Base-by-base conservation (phyloP, 2,329 filamentous ascomycete species). In the Colletotrichum falcatum region DNA sequence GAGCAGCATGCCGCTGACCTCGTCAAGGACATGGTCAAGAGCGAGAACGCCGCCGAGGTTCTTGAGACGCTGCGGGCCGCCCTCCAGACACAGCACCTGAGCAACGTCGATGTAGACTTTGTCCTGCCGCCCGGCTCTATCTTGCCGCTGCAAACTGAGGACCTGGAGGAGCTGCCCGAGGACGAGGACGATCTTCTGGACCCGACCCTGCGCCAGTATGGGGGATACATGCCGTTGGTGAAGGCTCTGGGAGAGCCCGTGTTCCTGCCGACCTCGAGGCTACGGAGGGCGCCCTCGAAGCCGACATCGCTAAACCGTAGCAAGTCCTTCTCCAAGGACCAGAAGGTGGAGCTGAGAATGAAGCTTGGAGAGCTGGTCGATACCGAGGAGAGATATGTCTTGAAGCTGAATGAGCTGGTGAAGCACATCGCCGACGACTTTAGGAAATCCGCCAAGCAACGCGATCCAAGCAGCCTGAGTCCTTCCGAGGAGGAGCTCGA, bases 1-100 rank as follows among this genome's bases (percentile, higher is more conserved):
- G 94, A 98, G 79, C 91, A 95, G 80, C 96, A 99, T 87, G 94
- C 95, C 26, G 96, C 95, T 53, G 93, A 97, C 76, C 83, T 99
- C 70, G 95, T 95, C 62, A 92, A 92, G 79, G 89, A 90, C 61
- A 96, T 98, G 91, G 88, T 91, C 73, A 91, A 88, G 82, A 91
- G 95, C 73, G 94, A 97, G 56, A 92, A 94, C 78, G 88, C 90
- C 1, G 83, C 85, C 48, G 91, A 94, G 20, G 88, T 96, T 33
- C 88, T 97, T 66, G 85, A 88, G 53, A 91, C 92, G 70, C 84
- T 99, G 65, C 89, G 92, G 66, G 88, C 89, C 65, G 92, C 94
- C 20, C 87, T 97, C 71, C 92, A 92, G 76, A 91, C 95, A 46
- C 94, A 97, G 78, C 91, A 92, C 74, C 84, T 97, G 66, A 94